These are phyloP conservation scores for Alternaria hordeiaustralica DNA, from an alignment of 2,329 filamentous ascomycete species.

Conservation along the genomic window DNA sequence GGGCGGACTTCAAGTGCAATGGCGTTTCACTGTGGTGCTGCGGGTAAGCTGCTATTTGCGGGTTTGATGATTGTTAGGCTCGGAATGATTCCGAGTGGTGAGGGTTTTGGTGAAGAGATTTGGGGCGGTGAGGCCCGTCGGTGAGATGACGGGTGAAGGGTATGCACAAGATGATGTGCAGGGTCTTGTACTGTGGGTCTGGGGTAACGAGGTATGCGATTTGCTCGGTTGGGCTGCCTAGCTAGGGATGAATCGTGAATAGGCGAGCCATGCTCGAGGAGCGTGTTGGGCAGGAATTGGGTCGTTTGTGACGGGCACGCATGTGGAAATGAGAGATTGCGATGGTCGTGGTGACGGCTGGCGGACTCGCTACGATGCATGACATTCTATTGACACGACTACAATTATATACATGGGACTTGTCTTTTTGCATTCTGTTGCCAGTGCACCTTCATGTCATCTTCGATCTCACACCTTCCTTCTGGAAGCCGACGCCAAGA, in stretches of 20 bases:
- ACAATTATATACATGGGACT: background rate
- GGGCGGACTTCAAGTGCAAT: background rate
- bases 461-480: slow-evolving; percentile 9
- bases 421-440: background rate
- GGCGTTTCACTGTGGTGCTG: background rate
- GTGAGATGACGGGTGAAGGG: slow-evolving; percentile 6
- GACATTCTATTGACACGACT: background rate
- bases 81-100: slow-evolving; percentile 3
- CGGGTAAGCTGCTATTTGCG: slow-evolving; percentile 7
- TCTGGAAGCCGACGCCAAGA: slow-evolving; percentile 33
- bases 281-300: background rate
- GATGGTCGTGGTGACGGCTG: slow-evolving; percentile 1
- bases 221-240: slow-evolving; percentile 14
- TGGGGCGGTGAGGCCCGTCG: slow-evolving; percentile 6
- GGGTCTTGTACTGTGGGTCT: slow-evolving; percentile 19
- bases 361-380: background rate
- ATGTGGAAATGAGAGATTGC: slow-evolving; percentile 11
- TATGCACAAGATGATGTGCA: slow-evolving; percentile 6
- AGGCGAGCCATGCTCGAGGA: background rate
- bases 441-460: slow-evolving; percentile 12
- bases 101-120: background rate
- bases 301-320: slow-evolving; percentile 3
- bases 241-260: slow-evolving; percentile 1
- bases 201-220: slow-evolving; percentile 14
- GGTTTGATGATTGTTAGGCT: background rate